phyloP scores from a whole-genome alignment of 192 early-diverging fungal species.

The Rhizophagus sp. region DNA sequence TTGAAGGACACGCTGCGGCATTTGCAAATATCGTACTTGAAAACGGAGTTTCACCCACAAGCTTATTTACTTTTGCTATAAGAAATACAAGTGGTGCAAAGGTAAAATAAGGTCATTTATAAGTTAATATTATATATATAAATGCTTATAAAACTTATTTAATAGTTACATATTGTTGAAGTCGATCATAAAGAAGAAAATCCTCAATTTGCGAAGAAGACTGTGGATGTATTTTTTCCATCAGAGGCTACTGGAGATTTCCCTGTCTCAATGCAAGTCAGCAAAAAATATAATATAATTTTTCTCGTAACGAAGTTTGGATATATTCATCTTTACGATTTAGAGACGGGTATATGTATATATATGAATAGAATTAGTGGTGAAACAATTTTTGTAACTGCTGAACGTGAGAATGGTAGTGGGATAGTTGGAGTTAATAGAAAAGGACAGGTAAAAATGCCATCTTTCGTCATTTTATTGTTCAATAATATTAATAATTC shows the following conservation, averaged over 20 bases:
- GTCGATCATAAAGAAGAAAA: constrained; percentile 94
- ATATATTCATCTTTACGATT: constrained; percentile 95
- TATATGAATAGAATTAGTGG: constrained; percentile 98
- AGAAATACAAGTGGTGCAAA: constrained; percentile 80
- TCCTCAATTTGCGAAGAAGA: constrained; percentile 85
- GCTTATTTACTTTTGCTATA: constrained; percentile 92
- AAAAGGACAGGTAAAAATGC: constrained; percentile 75
- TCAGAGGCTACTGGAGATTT: constrained; percentile 93
- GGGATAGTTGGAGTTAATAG: constrained; percentile 96
- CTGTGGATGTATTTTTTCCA: constrained; percentile 96
- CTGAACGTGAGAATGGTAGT: constrained; percentile 79
- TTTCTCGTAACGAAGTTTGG: constrained; percentile 98
- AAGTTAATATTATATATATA: background rate
- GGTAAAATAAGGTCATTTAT: constrained; percentile 39
- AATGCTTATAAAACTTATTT: background rate
- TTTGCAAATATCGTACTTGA: constrained; percentile 91
- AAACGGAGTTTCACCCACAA: constrained; percentile 70
- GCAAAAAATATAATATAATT: constrained; percentile 91
- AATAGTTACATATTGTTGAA: constrained; percentile 90
- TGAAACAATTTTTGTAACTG: constrained; percentile 98
- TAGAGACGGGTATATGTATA: constrained; percentile 91
- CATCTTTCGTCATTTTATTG: background rate
- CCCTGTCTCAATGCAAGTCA: constrained; percentile 96
- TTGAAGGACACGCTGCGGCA: constrained; percentile 96
- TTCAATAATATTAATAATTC: constrained; percentile 5